Evolutionary conservation across 371 early-diverging fungal species (phyloP).

Genomic region (Apophysomyces sp.): DNA sequence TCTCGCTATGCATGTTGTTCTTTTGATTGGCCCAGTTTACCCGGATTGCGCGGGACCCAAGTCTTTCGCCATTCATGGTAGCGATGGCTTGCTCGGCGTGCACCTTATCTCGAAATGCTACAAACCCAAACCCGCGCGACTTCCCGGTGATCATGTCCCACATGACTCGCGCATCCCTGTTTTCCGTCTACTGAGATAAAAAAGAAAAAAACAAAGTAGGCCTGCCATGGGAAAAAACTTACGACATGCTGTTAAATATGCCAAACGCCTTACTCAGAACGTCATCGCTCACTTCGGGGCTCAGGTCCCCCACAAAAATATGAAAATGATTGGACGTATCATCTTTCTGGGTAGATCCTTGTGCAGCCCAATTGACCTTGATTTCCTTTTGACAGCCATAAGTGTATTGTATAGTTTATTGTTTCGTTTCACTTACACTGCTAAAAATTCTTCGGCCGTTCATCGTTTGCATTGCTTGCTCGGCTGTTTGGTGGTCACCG

Average conservation of each 20-base stretch:
- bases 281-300: slow-evolving; percentile 83
- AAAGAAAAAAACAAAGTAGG: slow-evolving; percentile 28
- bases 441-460: slow-evolving; percentile 73
- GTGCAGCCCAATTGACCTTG: slow-evolving; percentile 52
- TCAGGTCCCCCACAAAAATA: slow-evolving; percentile 83
- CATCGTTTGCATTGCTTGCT: slow-evolving; percentile 71
- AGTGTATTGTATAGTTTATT: not conserved
- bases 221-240: slow-evolving; percentile 59
- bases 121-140: slow-evolving; percentile 82
- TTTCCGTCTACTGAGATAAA: slow-evolving; percentile 1
- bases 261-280: slow-evolving; percentile 67
- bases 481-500: slow-evolving; percentile 71
- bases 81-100: slow-evolving; percentile 81
- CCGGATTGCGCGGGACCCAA: slow-evolving; percentile 62
- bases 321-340: slow-evolving; percentile 74
- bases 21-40: slow-evolving; percentile 76
- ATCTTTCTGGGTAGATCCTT: slow-evolving; percentile 46
- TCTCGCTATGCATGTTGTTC: not conserved
- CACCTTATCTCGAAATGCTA: slow-evolving; percentile 77
- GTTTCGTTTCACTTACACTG: slow-evolving; percentile 32
- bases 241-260: slow-evolving; percentile 61
- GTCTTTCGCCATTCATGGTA: slow-evolving; percentile 85
- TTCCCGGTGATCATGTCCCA: slow-evolving; percentile 79
- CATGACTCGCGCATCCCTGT: slow-evolving; percentile 61
- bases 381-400: slow-evolving; percentile 39